A percentile compares a stretch with the other conserved stretches of the same genome.
These are phyloP conservation scores for Phialophora expanda DNA, from an alignment of 2,329 filamentous ascomycete genomes.

Conservation along the genomic window DNA sequence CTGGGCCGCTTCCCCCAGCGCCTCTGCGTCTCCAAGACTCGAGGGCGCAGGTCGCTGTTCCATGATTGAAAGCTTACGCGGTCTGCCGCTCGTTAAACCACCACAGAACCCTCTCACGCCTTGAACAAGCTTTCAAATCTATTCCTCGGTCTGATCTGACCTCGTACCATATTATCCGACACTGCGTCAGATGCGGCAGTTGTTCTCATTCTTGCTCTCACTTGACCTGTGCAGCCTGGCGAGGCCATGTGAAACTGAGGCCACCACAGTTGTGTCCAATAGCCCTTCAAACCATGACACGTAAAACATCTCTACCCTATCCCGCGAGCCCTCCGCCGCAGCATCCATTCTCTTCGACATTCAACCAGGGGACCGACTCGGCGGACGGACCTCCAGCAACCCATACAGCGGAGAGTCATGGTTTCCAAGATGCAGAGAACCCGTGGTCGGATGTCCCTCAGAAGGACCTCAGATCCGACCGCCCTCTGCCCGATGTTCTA, in stretches of 20 bases:
- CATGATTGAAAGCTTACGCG: conserved; percentile 12
- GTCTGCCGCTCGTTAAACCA: conserved; percentile 12
- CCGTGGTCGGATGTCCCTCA: conserved; percentile 36
- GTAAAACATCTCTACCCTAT: conserved; percentile 36
- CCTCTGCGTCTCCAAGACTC: not conserved
- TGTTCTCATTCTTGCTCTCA: not conserved
- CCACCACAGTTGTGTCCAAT: conserved; percentile 10
- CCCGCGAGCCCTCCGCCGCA: conserved; percentile 29
- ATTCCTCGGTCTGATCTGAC: not conserved
- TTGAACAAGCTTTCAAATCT: conserved; percentile 5
- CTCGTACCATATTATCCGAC: not conserved
- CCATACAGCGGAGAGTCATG: not conserved
- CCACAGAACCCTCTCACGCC: not conserved
- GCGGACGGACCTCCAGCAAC: conserved; percentile 28
- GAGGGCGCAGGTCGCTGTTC: not conserved
- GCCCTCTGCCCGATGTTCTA: conserved; percentile 34
- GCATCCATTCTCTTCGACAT: conserved; percentile 19
- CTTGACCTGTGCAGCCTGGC: not conserved
- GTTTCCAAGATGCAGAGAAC: conserved; percentile 37
- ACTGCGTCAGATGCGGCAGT: conserved; percentile 7
- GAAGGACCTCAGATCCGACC: conserved; percentile 25
- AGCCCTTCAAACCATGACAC: conserved; percentile 28
- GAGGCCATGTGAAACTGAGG: conserved; percentile 26
- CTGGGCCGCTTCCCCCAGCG: not conserved
- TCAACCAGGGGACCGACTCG: conserved; percentile 31